A percentile compares a stretch with the other conserved stretches of the same genome.
Evolutionary conservation across 306 rosid species (phyloP).

Genomic region (Fagus sylvatica): DNA sequence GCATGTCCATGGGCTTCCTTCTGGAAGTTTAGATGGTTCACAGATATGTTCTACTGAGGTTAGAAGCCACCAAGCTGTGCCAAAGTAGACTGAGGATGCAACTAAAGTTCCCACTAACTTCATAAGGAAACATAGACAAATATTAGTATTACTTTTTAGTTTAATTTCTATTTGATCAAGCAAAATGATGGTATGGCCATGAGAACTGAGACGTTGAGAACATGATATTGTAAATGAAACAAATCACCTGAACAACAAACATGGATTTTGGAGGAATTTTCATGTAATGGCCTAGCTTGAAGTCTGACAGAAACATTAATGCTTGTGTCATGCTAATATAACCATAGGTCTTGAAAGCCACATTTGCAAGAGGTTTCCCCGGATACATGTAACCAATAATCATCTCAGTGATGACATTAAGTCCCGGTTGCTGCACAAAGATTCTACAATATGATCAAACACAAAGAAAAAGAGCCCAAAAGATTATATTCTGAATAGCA

Average conservation of each 20-base stretch:
- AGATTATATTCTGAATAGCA: not conserved
- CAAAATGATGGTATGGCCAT: too few species aligned
- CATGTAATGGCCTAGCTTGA: constrained; percentile 90
- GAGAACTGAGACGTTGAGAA: not conserved
- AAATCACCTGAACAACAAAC: constrained; percentile 65
- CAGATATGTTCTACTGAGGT: constrained; percentile 43
- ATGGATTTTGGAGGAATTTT: constrained; percentile 78
- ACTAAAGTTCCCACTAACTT: constrained; percentile 64
- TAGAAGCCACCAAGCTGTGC: constrained; percentile 80
- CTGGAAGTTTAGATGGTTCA: constrained; percentile 26
- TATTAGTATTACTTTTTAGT: not conserved
- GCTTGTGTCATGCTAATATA: constrained; percentile 74
- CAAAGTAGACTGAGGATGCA: constrained; percentile 44
- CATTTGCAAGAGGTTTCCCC: constrained; percentile 80
- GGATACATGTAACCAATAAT: constrained; percentile 73
- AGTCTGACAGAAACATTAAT: constrained; percentile 50
- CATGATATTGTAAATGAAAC: not conserved
- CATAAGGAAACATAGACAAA: not conserved
- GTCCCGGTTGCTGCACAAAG: constrained; percentile 59
- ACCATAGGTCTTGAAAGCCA: constrained; percentile 80
- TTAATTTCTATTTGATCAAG: not conserved
- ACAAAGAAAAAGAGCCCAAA: not conserved
- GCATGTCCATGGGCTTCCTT: constrained; percentile 79
- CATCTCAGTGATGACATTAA: constrained; percentile 71
- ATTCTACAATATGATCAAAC: constrained; percentile 4